Evolutionary conservation across 1,139 yeast species (phyloP), one percentile per base, ranked within the genome.

Genomic region (Blastobotrys petasosporus): DNA sequence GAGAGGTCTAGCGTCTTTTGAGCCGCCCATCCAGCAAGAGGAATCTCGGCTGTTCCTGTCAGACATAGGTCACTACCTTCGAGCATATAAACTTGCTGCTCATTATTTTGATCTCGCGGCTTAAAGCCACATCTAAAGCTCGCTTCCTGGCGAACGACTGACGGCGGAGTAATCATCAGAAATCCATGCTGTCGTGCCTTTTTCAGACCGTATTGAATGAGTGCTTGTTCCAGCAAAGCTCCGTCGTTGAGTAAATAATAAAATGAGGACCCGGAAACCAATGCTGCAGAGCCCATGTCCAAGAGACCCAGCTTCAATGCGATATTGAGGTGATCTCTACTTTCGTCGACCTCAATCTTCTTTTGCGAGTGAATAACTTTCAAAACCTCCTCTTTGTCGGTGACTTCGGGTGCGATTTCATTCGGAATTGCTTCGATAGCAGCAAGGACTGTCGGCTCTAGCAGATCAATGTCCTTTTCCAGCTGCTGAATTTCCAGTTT

Each of bases 11-110:
- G 62, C 0, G 65, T 61, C 39, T 62, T 64, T 51, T 78, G 71
- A 9, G 77, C 79, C 37, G 65, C 63, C 51, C 83, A 68, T 0
- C 90, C 97, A 0, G 97, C 98, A 32, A 94, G 65, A 0, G 98
- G 87, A 37, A 94, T 90, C 61, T 94, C 99, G 0, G 98, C 96
- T 0, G 99, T 94, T 1, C 97, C 98, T 0, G 92, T 82, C 34
- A 94, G 68, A 37, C 95, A 83, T 44, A 82, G 65, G 37, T 76
- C 79, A 12, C 64, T 59, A 11, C 63, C 69, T 41, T 70, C 70
- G 1, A 70, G 66, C 42, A 75, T 75, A 63, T 90, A 94, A 0
- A 88, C 81, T 61, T 94, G 99, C 46, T 82, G 82, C 57, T 88
- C 97, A 48, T 82, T 80, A 56, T 85, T 85, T 55, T 81, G 82